Base-by-base conservation (phyloP, 108 stramenopile genomes). In the Conticribra guillardii region DNA sequence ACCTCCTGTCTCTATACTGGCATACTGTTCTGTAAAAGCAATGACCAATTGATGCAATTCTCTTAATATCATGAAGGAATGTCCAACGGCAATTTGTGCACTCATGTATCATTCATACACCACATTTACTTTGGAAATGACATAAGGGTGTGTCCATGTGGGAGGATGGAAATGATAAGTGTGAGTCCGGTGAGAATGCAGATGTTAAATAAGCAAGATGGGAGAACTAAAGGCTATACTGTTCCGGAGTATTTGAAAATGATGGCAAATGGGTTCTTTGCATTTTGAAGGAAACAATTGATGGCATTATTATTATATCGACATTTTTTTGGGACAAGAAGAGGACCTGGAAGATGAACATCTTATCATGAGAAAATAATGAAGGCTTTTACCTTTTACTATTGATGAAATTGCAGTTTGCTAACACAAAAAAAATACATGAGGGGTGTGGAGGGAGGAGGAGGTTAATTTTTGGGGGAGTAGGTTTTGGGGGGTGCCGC, bases 91-190 rank as follows among this genome's bases (percentile, higher is more conserved):
- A 27, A 66, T 41, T 44, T 82, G 71, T 17, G 81, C 78, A 21
- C 45, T 51, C 74, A 67, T 71, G 55, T 76, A 85, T 34, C 85
- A 74, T 51, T 80, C 85, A 56, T 85, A 85, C 1, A 73, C 75
- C 48, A 82, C 57, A 64, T 80, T 85, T 24, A 82, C 71, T 49
- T 82, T 85, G 28, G 78, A 75, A 5, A 85, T 64, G 85, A 78
- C 79, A 85, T 69, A 17, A 85, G 64, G 16, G 71, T 66, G 58
- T 85, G 85, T 11, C 85, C 85, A 28, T 64, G 59, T 4, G 75
- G 61, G 9, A 64, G 54, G 8, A 73, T 64, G 26, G 82, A 67
- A 56, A 85, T 56, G 0, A 60, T 31, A 37, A 54, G 21, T 24
- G 64, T 64, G 28, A 77, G 44, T 4, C 67, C 28, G 2, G 41